Evolutionary conservation across 2,329 filamentous ascomycete genomes (phyloP).

Genomic region (Clathrospora elynae): DNA sequence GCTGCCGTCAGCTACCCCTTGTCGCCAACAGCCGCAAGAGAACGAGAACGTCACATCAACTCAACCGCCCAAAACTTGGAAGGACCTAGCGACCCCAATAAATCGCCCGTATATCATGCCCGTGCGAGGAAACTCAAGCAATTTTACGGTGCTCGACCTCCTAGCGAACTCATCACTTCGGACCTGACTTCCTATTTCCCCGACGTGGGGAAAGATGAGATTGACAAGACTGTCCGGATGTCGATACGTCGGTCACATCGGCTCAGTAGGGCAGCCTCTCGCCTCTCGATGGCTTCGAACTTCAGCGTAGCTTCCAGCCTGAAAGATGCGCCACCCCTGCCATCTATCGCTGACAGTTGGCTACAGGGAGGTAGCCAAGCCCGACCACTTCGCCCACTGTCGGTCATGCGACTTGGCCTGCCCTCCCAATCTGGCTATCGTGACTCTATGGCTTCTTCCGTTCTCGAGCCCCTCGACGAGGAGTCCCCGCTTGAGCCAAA

Average conservation of each 20-base stretch:
- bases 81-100: constrained; percentile 37
- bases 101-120: constrained; percentile 48
- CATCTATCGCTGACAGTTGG: constrained; percentile 94
- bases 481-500: constrained; percentile 86
- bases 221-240: constrained; percentile 91
- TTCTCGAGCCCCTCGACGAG: constrained; percentile 88
- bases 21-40: constrained; percentile 72
- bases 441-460: constrained; percentile 86
- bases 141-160: constrained; percentile 90
- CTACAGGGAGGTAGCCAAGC: constrained; percentile 61
- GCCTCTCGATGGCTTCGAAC: constrained; percentile 91
- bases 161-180: constrained; percentile 95
- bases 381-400: constrained; percentile 62
- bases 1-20: constrained; percentile 84
- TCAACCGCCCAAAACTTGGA: constrained; percentile 56
- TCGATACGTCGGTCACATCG: constrained; percentile 89
- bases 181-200: constrained; percentile 98
- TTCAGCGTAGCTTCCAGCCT: constrained; percentile 90
- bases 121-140: constrained; percentile 66
- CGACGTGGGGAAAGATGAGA: constrained; percentile 89
- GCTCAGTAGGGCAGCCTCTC: constrained; percentile 88
- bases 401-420: constrained; percentile 63
- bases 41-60: constrained; percentile 70
- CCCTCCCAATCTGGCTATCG: constrained; percentile 69
- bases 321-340: constrained; percentile 90